phyloP scores from a whole-genome alignment of 768 basidiomycete genomes.

The Kwoniella sp. region DNA sequence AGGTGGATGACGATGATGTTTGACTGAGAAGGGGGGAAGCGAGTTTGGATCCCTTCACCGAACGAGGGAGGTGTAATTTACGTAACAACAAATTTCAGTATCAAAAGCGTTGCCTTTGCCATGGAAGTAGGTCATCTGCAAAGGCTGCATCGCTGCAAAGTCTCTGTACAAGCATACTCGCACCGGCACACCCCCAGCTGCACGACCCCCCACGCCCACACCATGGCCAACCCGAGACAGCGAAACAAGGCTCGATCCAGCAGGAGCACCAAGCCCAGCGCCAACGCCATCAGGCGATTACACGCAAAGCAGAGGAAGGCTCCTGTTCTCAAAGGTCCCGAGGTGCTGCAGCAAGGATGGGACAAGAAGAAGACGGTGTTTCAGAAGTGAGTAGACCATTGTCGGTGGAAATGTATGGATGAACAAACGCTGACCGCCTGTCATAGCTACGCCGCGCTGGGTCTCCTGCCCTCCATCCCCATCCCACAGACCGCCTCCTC shows the following conservation, averaged over 20 bases:
- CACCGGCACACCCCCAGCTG: too few species aligned
- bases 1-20: slow-evolving; percentile 7
- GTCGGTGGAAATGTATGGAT: not conserved
- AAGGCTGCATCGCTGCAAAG: too few species aligned
- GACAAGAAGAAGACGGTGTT: slow-evolving; percentile 78
- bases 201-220: slow-evolving; percentile 14
- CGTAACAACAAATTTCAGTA: not conserved
- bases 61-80: not conserved
- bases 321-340: slow-evolving; percentile 74
- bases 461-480: slow-evolving; percentile 43
- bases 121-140: too few species aligned
- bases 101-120: too few species aligned
- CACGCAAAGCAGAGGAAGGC: slow-evolving; percentile 65
- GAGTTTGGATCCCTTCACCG: not conserved
- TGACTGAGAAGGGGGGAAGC: not conserved
- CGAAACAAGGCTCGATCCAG: slow-evolving; percentile 76
- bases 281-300: slow-evolving; percentile 57
- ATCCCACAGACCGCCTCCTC: slow-evolving; percentile 29
- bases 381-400: slow-evolving; percentile 72
- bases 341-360: slow-evolving; percentile 77
- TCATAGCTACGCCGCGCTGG: slow-evolving; percentile 46
- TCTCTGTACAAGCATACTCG: too few species aligned
- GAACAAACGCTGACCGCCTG: not conserved
- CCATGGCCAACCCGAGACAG: slow-evolving; percentile 92
- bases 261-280: slow-evolving; percentile 69